Percentiles rank a stretch among this genome's conserved stretches.
Evolutionary conservation across 176 grass and related monocot genomes (phyloP).

Genomic region (Cenchrus americanus): DNA sequence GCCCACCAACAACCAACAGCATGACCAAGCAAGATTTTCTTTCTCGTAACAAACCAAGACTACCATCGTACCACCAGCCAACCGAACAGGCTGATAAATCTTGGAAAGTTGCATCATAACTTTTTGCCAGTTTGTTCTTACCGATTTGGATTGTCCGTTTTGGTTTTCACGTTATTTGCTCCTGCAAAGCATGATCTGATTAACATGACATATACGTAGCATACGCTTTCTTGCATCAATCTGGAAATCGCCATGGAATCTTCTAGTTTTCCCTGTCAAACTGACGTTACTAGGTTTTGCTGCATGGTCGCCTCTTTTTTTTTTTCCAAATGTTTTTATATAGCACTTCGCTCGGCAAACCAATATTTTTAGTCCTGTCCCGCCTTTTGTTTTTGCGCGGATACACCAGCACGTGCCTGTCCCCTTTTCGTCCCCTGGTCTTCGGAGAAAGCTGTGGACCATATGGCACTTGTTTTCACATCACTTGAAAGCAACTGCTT

Average conservation of each 20-base stretch:
- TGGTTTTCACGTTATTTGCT: neutral
- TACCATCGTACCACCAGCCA: no score
- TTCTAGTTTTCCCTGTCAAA: no score
- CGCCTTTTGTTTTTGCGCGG: neutral
- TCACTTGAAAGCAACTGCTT: slow-evolving; percentile 36
- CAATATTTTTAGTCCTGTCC: neutral
- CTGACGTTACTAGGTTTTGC: neutral
- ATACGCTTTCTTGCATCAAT: neutral
- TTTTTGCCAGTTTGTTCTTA: neutral
- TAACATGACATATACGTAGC: neutral
- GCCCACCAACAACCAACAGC: no score
- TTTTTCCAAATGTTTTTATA: neutral
- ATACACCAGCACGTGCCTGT: slow-evolving; percentile 16
- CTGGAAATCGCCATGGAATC: neutral
- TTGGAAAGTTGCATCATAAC: neutral
- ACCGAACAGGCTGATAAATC: no score
- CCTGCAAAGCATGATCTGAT: neutral
- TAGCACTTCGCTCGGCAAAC: neutral
- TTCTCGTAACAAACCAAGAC: no score
- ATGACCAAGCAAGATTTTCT: no score
- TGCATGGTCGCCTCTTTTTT: neutral
- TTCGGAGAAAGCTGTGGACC: slow-evolving; percentile 35
- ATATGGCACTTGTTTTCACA: neutral
- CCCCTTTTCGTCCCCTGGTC: slow-evolving; percentile 19
- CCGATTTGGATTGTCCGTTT: neutral